These are phyloP conservation scores for Diplotaxis tenuifolia DNA, from an alignment of 345 rosid species.

Conservation along the genomic window DNA sequence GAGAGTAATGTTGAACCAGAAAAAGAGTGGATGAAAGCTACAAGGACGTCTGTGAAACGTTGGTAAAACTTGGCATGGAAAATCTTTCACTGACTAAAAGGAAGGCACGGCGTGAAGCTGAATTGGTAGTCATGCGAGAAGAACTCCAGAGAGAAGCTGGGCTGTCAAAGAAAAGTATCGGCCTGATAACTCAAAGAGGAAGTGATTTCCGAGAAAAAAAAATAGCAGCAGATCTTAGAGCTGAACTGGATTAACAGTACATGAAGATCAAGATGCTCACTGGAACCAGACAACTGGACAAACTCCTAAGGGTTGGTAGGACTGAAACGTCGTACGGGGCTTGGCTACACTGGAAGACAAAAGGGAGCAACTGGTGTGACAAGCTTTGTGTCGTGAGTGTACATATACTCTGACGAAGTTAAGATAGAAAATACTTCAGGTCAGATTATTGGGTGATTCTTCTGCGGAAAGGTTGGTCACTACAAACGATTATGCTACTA, in stretches of 20 bases:
- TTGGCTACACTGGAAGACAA: neutral
- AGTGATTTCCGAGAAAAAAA: neutral
- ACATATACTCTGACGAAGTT: neutral
- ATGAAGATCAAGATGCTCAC: neutral
- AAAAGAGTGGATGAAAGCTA: no score
- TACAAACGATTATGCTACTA: neutral
- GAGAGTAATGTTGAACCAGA: no score
- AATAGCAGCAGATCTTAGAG: neutral
- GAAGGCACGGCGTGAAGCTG: no score
- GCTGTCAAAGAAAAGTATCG: neutral
- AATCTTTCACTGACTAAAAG: no score
- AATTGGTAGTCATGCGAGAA: no score
- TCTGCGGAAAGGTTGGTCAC: neutral
- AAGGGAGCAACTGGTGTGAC: neutral
- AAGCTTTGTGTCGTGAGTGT: neutral
- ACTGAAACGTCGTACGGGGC: neutral
- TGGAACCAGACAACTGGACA: neutral
- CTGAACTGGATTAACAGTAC: neutral
- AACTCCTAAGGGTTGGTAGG: neutral
- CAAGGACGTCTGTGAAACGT: no score
- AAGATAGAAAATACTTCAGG: neutral
- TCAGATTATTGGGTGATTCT: neutral
- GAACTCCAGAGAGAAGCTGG: neutral
- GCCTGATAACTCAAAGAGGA: neutral
- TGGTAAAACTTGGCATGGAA: no score